Evolutionary conservation across 306 rosid species (phyloP), one percentile per base, ranked within the genome.

Genomic region (Vachellia collinsii): DNA sequence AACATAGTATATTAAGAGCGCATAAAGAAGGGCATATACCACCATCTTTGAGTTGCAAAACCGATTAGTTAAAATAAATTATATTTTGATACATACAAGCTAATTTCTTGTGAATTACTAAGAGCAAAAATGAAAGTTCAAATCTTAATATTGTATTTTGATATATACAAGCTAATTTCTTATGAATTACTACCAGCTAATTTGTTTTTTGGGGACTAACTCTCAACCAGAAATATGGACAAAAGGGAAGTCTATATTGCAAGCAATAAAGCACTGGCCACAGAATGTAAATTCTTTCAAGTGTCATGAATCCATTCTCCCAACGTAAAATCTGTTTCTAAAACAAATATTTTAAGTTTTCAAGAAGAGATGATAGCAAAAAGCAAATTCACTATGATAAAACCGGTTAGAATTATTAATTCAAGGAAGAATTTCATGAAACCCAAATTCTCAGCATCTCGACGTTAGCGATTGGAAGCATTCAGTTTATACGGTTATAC

Each of bases 391-490:
- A 34, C 20, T 22, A 23, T 11, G 38, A 44, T 44, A 8, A 43
- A 70, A 37, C 12, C 54, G 10, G n/a, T n/a, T 22, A 22, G 8
- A 23, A 19, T 17, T 43, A 42, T 42, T 63, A 43, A 8, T 25
- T 36, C 41, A 62, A 46, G 46, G 44, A 75, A 76, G 79, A 29
- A 62, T 7, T 76, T 61, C 59, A 61, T 8, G 8, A 50, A 51
- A 79, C 75, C 38, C 34, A 3, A 68, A 76, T 62, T 62, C 11
- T 43, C 19, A 43, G 73, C 51, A 67, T 38, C 50, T 67, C 62
- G 9, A 50, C 7, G 29, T 19, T 1, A 66, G 17, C 58, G 58
- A 20, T 5, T 12, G 44, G 7, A 42, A 44, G 23, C 44, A 59
- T 68, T 68, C 36, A 81, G 20, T 46, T 64, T 29, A 46, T 34